phyloP scores from a whole-genome alignment of 106 monocot genomes.

The Dioscorea alata region DNA sequence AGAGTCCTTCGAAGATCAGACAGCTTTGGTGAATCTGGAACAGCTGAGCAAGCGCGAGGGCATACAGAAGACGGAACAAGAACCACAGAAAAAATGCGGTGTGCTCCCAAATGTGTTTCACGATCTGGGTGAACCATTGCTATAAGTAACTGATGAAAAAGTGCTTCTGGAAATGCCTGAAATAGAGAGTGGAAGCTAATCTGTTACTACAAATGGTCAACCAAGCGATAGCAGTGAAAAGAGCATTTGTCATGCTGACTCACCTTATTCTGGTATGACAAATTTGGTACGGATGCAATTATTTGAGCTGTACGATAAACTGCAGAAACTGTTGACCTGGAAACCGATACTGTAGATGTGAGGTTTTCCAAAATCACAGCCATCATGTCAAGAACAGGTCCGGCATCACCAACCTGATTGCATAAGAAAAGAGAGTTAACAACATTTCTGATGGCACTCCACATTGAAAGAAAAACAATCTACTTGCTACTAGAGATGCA shows the following conservation, averaged over 20 bases:
- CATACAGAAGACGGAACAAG: constrained; percentile 80
- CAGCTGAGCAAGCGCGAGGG: constrained; percentile 25
- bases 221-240: neutral
- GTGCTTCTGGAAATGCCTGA: constrained; percentile 82
- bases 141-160: constrained; percentile 76
- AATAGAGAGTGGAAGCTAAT: constrained; percentile 5
- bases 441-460: too few relatives aligned
- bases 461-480: too few relatives aligned
- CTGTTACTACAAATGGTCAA: neutral
- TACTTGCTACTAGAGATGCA: too few relatives aligned
- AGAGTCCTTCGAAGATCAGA: constrained; percentile 67
- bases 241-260: neutral
- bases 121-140: constrained; percentile 82
- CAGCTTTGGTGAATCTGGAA: constrained; percentile 20
- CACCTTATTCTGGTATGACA: constrained; percentile 72
- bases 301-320: constrained; percentile 83
- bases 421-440: too few relatives aligned
- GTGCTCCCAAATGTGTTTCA: constrained; percentile 77
- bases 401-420: constrained; percentile 78
- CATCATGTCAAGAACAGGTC: constrained; percentile 83
- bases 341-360: constrained; percentile 37
- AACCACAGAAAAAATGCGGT: constrained; percentile 83
- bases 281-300: constrained; percentile 67
- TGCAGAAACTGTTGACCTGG: constrained; percentile 69
- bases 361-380: constrained; percentile 77